Conservation (phyloP, 805 yeast genomes). For the Saccharomycopsis javanensis region DNA sequence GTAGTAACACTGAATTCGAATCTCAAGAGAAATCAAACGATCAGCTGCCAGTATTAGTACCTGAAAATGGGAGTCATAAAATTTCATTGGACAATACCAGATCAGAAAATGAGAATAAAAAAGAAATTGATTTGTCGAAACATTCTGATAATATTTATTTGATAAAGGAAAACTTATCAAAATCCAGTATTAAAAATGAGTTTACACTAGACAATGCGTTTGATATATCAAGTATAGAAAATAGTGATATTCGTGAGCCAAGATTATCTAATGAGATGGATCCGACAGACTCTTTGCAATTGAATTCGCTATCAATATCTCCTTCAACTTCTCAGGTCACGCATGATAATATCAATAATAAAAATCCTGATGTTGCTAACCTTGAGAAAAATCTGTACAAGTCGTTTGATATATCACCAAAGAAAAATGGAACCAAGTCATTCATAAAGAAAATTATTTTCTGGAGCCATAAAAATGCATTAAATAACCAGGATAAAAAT, state of each 20-base stretch:
- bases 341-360: not conserved
- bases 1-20: not conserved
- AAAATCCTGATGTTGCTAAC: not conserved
- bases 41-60: not conserved
- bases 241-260: not conserved
- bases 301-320: not conserved
- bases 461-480: constrained; percentile 13
- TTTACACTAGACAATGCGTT: not conserved
- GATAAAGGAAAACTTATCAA: not conserved
- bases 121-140: not conserved
- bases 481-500: not conserved
- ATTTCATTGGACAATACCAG: not conserved
- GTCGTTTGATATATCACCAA: not conserved
- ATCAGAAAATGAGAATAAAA: not conserved
- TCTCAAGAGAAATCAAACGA: not conserved
- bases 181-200: not conserved
- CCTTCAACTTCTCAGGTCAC: not conserved
- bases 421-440: constrained; percentile 8
- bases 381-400: not conserved
- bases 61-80: not conserved
- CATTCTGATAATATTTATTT: not conserved
- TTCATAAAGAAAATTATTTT: constrained; percentile 16
- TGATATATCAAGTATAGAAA: not conserved
- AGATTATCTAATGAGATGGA: not conserved
- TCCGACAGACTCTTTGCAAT: not conserved